Evolutionary conservation across 768 basidiomycete species (phyloP), one percentile per base, ranked within the genome.

Genomic region (Rhizopogon vulgaris): DNA sequence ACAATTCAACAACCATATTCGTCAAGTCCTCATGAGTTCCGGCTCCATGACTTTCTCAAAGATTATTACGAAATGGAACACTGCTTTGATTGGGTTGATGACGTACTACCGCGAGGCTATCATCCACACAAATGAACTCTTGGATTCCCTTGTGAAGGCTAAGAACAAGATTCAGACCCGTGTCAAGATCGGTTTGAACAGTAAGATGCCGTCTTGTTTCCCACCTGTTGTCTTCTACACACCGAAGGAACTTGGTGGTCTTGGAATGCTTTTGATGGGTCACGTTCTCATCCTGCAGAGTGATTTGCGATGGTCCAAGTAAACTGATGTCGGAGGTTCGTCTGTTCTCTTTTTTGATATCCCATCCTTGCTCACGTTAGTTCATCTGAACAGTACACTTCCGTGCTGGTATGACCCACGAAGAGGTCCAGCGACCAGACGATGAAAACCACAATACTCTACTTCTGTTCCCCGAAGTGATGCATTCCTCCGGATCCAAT

Each of bases 141-240:
- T 99, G 45, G 96, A 98, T 65, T 82, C 93, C 0, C 78, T 98
- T 38, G 96, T 99, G 63, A 99, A 99, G 71, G 93, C 94, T 2
- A 95, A 99, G 74, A 97, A 97, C 81, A 98, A 98, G 78, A 95
- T 98, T 42, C 96, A 99, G 71, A 97, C 94, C 3, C 91, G 96
- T 72, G 95, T 99, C 63, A 98, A 98, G 79, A 97, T 99, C 56
- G 96, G 95, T n/a, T 65, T 96, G 60, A 96, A 97, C 78, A 91
- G 89, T 69, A 96, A 98, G 75, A 98, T 99, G 96, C 96, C 96
- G 22, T 96, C 94, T 4, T 87, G 94, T 78, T 97, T 98, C 82
- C 95, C 96, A 52, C 88, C 95, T 10, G 89, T 91, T 14, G 89
- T 94, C 7, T 95, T 94, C 76, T 95, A 96, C 66, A 94, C 92